A percentile compares a stretch with the other conserved stretches of the same genome.
Conservation (phyloP, 352 stramenopile species). For the Pythium aristosporum region DNA sequence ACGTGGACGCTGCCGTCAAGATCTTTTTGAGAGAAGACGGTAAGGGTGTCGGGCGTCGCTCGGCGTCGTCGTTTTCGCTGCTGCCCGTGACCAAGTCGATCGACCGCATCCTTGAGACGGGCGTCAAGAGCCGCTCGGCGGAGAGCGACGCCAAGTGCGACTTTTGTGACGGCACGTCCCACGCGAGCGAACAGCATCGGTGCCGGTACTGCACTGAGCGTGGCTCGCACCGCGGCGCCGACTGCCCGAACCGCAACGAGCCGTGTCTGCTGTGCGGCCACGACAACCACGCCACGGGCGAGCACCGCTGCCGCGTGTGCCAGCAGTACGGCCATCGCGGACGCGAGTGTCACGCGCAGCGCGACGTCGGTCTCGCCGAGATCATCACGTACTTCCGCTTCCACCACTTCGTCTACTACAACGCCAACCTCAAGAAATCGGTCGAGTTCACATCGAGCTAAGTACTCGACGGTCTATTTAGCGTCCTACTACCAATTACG, state of each 20-base stretch:
- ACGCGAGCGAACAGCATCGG: conserved; percentile 69
- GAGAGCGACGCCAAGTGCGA: conserved; percentile 42
- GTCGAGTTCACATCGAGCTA: conserved; percentile 73
- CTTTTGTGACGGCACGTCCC: conserved; percentile 62
- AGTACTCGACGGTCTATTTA: conserved; percentile 5
- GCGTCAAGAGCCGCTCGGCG: conserved; percentile 45
- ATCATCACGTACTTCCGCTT: conserved; percentile 85
- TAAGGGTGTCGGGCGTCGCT: conserved; percentile 60
- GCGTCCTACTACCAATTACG: background rate
- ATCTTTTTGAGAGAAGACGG: conserved; percentile 81
- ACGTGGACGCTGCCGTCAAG: conserved; percentile 77
- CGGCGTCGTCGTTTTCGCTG: conserved; percentile 69
- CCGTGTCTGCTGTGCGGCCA: conserved; percentile 71
- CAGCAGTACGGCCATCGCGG: conserved; percentile 82
- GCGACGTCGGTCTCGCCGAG: conserved; percentile 77
- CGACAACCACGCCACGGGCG: conserved; percentile 73
- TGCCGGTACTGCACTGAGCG: conserved; percentile 84
- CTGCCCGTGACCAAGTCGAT: conserved; percentile 74
- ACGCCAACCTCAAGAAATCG: conserved; percentile 84
- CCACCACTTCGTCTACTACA: conserved; percentile 89
- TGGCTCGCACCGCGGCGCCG: conserved; percentile 65
- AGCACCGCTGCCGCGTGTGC: conserved; percentile 80
- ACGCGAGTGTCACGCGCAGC: conserved; percentile 79
- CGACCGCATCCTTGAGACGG: conserved; percentile 71
- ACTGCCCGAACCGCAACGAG: conserved; percentile 73